A percentile compares a stretch with the other conserved stretches of the same genome.
These are phyloP conservation scores for Hypoxylon crocopeplum DNA, from an alignment of 495 filamentous ascomycete species.

Conservation along the genomic window DNA sequence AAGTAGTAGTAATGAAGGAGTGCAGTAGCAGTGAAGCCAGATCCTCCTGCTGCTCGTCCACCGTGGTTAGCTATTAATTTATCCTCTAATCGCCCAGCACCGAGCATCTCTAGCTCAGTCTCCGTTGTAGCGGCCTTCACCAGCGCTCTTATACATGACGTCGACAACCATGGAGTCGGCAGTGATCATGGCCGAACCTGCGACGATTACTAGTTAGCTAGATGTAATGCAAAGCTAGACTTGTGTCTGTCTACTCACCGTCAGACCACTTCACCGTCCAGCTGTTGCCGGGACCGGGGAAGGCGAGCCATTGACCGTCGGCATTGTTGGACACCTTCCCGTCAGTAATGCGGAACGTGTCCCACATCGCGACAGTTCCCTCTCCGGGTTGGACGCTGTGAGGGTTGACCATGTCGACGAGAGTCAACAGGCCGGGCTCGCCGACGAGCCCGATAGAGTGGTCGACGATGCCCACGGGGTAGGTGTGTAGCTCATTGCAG, in stretches of 20 bases:
- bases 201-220: background rate
- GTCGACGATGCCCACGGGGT: constrained; percentile 41
- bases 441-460: constrained; percentile 46
- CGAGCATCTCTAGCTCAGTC: constrained; percentile 6
- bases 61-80: no score
- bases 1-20: no score
- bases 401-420: constrained; percentile 47
- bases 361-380: constrained; percentile 43
- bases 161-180: constrained; percentile 46
- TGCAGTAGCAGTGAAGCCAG: no score
- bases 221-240: background rate
- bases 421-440: constrained; percentile 41
- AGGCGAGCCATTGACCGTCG: constrained; percentile 45
- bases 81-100: background rate
- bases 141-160: constrained; percentile 41
- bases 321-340: constrained; percentile 39
- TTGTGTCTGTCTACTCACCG: no score
- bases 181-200: constrained; percentile 43
- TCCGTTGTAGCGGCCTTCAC: constrained; percentile 38
- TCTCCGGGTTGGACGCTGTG: constrained; percentile 29
- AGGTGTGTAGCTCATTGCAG: constrained; percentile 45
- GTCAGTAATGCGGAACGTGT: constrained; percentile 40
- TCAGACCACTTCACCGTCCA: constrained; percentile 51
- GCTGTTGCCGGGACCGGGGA: constrained; percentile 34
- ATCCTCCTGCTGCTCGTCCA: no score